phyloP scores from a whole-genome alignment of 176 grass and related monocot species.

The Chloris gayana region DNA sequence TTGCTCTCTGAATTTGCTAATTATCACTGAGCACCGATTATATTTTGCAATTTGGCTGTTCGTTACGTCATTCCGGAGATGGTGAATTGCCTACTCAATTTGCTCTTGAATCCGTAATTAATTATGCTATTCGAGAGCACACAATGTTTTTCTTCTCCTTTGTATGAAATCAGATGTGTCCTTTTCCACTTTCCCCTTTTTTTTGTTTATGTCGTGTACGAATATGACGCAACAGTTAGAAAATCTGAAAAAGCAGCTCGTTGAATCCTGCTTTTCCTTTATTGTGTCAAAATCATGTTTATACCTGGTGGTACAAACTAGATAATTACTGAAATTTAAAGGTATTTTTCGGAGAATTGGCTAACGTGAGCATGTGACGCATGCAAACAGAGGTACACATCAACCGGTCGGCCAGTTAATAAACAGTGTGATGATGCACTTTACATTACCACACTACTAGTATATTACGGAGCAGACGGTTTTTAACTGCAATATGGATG shows the following conservation, averaged over 20 bases:
- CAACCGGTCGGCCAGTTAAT: no score
- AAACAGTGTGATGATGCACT: no score
- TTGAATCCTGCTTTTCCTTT: constrained; percentile 12
- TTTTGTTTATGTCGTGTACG: not conserved
- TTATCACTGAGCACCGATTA: not conserved
- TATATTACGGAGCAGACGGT: not conserved
- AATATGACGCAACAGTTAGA: not conserved
- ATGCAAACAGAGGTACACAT: not conserved
- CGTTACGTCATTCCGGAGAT: not conserved
- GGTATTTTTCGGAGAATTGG: not conserved
- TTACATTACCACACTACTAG: not conserved
- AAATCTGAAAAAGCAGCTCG: not conserved
- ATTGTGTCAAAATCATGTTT: constrained; percentile 6
- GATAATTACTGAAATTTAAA: not conserved
- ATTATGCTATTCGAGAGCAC: not conserved
- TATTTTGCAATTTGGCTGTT: not conserved
- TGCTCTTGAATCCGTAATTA: not conserved
- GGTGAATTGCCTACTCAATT: not conserved
- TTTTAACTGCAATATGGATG: constrained; percentile 8
- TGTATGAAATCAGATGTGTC: not conserved
- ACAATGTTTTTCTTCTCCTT: not conserved
- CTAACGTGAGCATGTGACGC: not conserved
- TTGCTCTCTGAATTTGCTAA: not conserved
- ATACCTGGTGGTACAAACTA: not conserved
- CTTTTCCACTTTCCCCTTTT: not conserved